Percentiles rank a stretch among this genome's conserved stretches.
Conservation (phyloP, 148 eudicot species). For the Polygonum maritimum region DNA sequence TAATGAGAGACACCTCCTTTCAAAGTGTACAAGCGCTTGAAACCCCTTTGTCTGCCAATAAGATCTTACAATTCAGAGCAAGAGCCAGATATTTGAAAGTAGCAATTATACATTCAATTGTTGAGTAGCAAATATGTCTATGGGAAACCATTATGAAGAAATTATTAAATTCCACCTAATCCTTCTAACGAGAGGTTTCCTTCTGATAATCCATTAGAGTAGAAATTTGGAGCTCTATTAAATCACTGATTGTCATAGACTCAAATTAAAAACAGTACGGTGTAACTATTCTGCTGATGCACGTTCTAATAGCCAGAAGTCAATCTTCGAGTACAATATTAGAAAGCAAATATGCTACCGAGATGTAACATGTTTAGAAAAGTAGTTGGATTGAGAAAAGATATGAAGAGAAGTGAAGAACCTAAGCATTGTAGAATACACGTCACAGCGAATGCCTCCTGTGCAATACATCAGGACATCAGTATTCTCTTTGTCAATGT, state of each 20-base stretch:
- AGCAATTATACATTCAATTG: background rate
- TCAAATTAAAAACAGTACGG: background rate
- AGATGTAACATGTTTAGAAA: background rate
- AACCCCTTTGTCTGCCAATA: slow-evolving; percentile 57
- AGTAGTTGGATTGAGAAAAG: background rate
- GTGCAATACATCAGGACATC: slow-evolving; percentile 94
- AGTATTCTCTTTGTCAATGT: slow-evolving; percentile 68
- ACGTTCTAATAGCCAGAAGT: background rate
- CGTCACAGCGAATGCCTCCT: slow-evolving; percentile 96
- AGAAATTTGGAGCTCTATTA: background rate
- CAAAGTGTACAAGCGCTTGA: slow-evolving; percentile 73
- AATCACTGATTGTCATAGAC: background rate
- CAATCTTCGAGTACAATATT: background rate
- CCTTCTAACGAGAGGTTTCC: background rate
- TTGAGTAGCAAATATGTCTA: background rate
- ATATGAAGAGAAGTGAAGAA: slow-evolving; percentile 15
- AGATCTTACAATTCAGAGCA: background rate
- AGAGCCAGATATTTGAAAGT: background rate
- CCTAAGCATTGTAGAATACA: slow-evolving; percentile 91
- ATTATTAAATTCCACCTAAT: background rate
- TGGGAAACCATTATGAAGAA: background rate
- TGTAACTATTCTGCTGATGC: background rate
- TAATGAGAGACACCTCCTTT: slow-evolving; percentile 89
- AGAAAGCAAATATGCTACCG: background rate
- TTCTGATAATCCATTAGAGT: background rate